Conservation (phyloP, 140 eudicot genomes). For the Senecio squalidus region DNA sequence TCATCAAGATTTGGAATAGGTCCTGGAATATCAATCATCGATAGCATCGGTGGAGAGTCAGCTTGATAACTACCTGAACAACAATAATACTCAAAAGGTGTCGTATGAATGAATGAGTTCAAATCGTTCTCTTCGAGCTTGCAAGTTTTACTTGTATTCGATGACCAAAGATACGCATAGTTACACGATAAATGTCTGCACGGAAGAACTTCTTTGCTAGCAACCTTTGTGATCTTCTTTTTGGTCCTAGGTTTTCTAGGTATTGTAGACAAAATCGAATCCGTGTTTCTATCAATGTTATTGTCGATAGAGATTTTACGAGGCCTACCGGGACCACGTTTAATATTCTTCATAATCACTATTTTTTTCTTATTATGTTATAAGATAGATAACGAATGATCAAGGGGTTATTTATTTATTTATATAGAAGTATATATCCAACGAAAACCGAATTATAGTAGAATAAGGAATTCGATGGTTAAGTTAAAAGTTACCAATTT, state of each 20-base stretch:
- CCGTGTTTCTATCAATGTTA: neutral
- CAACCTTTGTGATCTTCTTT: neutral
- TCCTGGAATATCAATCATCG: constrained; percentile 25
- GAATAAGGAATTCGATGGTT: neutral
- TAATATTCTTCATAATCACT: neutral
- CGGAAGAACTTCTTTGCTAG: neutral
- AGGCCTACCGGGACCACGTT: constrained; percentile 16
- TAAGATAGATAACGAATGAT: too few relatives aligned
- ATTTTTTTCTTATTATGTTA: neutral
- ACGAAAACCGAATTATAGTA: neutral
- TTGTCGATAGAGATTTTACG: constrained; percentile 6
- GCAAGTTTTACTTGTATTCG: neutral
- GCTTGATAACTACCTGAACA: neutral
- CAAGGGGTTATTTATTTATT: too few relatives aligned
- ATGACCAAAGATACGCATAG: neutral
- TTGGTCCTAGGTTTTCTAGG: constrained; percentile 15
- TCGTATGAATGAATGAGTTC: neutral
- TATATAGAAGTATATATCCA: neutral
- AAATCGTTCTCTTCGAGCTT: constrained; percentile 1
- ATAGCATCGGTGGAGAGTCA: neutral
- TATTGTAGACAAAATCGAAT: neutral
- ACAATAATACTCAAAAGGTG: neutral
- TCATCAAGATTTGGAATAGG: constrained; percentile 29
- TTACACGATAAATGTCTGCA: neutral
- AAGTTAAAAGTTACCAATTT: too few relatives aligned